A percentile compares a stretch with the other conserved stretches of the same genome.
These are phyloP conservation scores for Odontarrhena argentea DNA, from an alignment of 345 rosid genomes.

Conservation along the genomic window DNA sequence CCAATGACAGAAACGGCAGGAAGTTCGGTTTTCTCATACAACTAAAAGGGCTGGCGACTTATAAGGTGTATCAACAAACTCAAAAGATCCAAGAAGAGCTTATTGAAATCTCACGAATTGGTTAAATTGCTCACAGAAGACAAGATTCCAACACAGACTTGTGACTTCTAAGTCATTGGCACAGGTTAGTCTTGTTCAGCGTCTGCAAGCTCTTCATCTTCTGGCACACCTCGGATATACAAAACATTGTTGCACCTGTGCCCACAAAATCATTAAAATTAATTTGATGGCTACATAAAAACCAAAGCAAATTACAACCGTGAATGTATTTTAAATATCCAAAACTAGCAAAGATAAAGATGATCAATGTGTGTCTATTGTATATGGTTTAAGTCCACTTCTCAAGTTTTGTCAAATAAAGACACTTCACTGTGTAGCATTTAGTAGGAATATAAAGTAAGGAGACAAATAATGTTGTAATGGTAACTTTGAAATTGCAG, in stretches of 20 bases:
- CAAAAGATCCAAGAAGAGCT: background rate
- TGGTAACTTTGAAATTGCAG: background rate
- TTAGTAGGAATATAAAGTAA: background rate
- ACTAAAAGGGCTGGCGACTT: background rate
- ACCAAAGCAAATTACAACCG: background rate
- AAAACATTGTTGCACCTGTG: constrained; percentile 92
- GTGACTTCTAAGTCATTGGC: background rate
- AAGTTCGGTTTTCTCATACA: background rate
- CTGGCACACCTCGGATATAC: constrained; percentile 88
- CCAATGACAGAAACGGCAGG: background rate
- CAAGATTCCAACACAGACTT: constrained; percentile 6
- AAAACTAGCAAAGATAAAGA: background rate
- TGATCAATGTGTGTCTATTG: background rate
- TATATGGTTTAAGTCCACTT: background rate
- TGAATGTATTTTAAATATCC: background rate
- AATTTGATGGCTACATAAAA: background rate
- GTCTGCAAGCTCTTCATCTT: constrained; percentile 89
- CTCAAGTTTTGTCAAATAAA: constrained; percentile 1
- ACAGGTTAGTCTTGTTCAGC: constrained; percentile 61
- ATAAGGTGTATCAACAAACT: constrained; percentile 15
- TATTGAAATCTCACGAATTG: constrained; percentile 11
- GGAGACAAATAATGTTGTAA: background rate
- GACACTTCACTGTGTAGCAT: background rate
- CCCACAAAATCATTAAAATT: background rate
- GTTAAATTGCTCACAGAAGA: constrained; percentile 22